Base-by-base conservation (phyloP, 1,139 yeast species). In the Insectozyma bohioensis region DNA sequence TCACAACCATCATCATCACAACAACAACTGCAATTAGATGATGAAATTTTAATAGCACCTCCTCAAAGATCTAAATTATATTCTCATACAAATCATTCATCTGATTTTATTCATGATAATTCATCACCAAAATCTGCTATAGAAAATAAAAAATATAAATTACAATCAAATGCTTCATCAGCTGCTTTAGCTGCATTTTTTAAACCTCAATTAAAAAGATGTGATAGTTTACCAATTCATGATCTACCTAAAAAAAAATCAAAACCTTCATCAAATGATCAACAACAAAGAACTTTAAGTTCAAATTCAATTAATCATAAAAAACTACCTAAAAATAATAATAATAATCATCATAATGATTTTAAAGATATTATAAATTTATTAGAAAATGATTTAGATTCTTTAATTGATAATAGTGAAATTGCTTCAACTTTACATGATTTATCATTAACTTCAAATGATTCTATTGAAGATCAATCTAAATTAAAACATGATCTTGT, bases 141-240 rank as follows among this genome's bases (percentile, higher is more conserved):
- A 7, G 19, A 15, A 18, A 33, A 39, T 25, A 53, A 49, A 26
- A 45, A 49, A 32, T 52, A 49, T 39, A 41, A 41, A 24, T 20
- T 41, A 17, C 73, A 69, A 38, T 48, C 68, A 12, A 78, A 75
- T 42, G 83, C 84, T 1, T 77, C 82, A 2, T 72, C 80, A 2
- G 85, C 85, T 2, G 84, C 85, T 0, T 57, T 79, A 39, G 71
- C 80, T 2, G 84, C 82, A 1, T 61, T 78, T 28, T 75, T 78
- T 46, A 58, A 71, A 22, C 73, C 73, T 2, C 52, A 56, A 4
- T 45, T 65, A 34, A 52, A 49, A 40, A 47, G 73, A 20, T 47
- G 67, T 1, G 73, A 63, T 20, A 62, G 69, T 38, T 47, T 58
- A 36, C 72, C 72, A 1, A 17, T 36, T 1, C n/a, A n/a, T n/a